Conservation (phyloP, 2,329 filamentous ascomycete species). For the Monilinia laxa region DNA sequence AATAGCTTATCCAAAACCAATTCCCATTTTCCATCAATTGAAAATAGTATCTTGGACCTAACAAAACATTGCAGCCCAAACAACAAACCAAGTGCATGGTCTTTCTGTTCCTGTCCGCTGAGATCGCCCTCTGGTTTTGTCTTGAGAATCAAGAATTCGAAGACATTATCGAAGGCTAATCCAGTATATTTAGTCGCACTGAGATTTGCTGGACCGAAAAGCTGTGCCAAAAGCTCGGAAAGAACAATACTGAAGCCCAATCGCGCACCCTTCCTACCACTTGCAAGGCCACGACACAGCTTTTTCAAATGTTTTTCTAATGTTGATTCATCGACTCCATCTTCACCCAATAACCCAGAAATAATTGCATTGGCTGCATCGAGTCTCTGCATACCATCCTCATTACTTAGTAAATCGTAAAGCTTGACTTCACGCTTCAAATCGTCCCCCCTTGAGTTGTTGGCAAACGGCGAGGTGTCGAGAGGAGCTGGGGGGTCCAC, state of each 20-base stretch:
- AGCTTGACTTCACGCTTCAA: conserved; percentile 58
- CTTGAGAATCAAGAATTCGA: conserved; percentile 55
- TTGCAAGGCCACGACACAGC: conserved; percentile 84
- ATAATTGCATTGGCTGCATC: conserved; percentile 59
- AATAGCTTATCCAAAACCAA: conserved; percentile 71
- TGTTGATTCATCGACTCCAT: conserved; percentile 52
- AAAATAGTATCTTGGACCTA: conserved; percentile 71
- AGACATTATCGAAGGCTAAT: conserved; percentile 58
- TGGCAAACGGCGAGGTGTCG: conserved; percentile 48
- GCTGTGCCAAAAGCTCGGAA: conserved; percentile 72
- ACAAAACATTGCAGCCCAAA: conserved; percentile 88
- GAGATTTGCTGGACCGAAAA: conserved; percentile 56
- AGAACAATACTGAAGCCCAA: conserved; percentile 87
- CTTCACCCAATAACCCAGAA: conserved; percentile 52
- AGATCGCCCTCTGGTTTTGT: conserved; percentile 55
- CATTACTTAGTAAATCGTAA: conserved; percentile 62
- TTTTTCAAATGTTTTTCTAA: conserved; percentile 61
- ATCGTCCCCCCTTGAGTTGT: conserved; percentile 52
- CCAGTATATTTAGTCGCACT: conserved; percentile 49
- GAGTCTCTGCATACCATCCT: conserved; percentile 56
- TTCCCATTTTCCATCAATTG: conserved; percentile 58
- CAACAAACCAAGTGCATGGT: conserved; percentile 79
- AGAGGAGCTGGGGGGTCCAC: conserved; percentile 26
- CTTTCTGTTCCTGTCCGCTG: conserved; percentile 73
- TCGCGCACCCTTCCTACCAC: conserved; percentile 82